phyloP scores from a whole-genome alignment of 2,329 filamentous ascomycete genomes.

The Tolypocladium ovalisporum region DNA sequence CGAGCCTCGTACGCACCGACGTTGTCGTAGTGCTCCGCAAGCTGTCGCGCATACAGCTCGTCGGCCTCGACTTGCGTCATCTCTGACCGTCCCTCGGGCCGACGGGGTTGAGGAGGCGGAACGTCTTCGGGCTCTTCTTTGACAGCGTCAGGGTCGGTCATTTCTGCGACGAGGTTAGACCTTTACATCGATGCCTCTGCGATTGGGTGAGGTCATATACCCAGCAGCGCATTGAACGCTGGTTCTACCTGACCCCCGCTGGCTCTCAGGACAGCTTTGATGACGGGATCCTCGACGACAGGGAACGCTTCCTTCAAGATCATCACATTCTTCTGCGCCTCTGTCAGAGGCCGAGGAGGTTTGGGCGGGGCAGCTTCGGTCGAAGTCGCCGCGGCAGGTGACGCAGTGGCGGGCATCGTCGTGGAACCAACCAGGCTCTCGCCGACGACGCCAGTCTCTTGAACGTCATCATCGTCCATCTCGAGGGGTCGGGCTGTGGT shows the following conservation, averaged over 20 bases:
- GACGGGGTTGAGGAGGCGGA: slow-evolving; percentile 67
- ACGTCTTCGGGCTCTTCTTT: slow-evolving; percentile 43
- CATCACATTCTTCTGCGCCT: slow-evolving; percentile 73
- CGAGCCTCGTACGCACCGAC: slow-evolving; percentile 46
- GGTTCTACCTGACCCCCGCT: slow-evolving; percentile 83
- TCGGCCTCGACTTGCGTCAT: slow-evolving; percentile 81
- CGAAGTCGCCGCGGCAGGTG: slow-evolving; percentile 5
- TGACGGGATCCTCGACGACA: slow-evolving; percentile 63
- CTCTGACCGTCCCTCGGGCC: slow-evolving; percentile 51
- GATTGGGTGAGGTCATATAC: slow-evolving; percentile 28
- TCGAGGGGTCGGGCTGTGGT: slow-evolving; percentile 55
- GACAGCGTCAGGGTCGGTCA: slow-evolving; percentile 67
- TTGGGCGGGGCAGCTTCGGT: slow-evolving; percentile 54
- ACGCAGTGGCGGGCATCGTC: slow-evolving; percentile 18
- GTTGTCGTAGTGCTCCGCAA: slow-evolving; percentile 81
- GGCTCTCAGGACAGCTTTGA: slow-evolving; percentile 79
- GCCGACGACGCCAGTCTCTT: slow-evolving; percentile 43
- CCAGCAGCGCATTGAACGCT: slow-evolving; percentile 88
- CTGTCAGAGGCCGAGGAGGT: slow-evolving; percentile 71
- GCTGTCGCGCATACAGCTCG: slow-evolving; percentile 81
- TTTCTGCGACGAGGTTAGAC: slow-evolving; percentile 35
- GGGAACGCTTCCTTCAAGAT: slow-evolving; percentile 94
- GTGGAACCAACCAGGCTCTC: slow-evolving; percentile 18
- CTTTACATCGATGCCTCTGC: neutral
- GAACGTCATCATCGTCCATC: slow-evolving; percentile 59